Conservation (phyloP, 176 grass and related monocot genomes). For the Eremochloa ophiuroides region DNA sequence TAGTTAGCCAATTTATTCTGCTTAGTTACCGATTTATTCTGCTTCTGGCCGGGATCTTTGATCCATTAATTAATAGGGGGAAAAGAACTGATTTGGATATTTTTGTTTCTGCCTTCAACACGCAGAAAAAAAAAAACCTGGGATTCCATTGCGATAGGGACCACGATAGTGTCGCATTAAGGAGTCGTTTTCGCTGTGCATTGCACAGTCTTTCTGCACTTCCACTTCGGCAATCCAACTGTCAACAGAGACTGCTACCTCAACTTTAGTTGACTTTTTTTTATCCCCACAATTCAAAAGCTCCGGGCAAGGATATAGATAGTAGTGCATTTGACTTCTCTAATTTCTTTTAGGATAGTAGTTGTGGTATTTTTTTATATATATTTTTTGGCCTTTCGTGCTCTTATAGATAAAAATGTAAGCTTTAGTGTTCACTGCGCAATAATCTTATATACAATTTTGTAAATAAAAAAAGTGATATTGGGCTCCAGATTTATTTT, state of each 20-base stretch:
- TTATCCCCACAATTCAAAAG: background rate
- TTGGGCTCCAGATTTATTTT: too few relatives aligned
- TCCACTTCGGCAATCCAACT: background rate
- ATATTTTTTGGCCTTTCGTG: background rate
- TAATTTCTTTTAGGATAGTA: background rate
- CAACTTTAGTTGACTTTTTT: background rate
- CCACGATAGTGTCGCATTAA: constrained; percentile 6
- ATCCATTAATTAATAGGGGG: background rate
- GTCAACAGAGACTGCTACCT: background rate
- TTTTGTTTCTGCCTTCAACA: background rate
- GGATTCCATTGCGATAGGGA: constrained; percentile 8
- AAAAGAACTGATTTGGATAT: background rate
- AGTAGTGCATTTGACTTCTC: background rate
- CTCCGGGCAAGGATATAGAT: background rate
- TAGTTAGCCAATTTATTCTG: background rate
- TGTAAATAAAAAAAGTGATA: too few relatives aligned
- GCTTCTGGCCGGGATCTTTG: constrained; percentile 14
- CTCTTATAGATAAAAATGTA: background rate
- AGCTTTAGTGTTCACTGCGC: background rate
- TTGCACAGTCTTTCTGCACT: background rate
- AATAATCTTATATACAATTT: too few relatives aligned
- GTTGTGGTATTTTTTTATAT: background rate
- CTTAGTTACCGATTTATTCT: background rate
- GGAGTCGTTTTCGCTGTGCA: constrained; percentile 1
- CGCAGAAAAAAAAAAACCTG: background rate